Percentiles rank a stretch among this genome's conserved stretches.
These are phyloP conservation scores for Trametopsis cervina DNA, from an alignment of 768 basidiomycete genomes.

Conservation along the genomic window DNA sequence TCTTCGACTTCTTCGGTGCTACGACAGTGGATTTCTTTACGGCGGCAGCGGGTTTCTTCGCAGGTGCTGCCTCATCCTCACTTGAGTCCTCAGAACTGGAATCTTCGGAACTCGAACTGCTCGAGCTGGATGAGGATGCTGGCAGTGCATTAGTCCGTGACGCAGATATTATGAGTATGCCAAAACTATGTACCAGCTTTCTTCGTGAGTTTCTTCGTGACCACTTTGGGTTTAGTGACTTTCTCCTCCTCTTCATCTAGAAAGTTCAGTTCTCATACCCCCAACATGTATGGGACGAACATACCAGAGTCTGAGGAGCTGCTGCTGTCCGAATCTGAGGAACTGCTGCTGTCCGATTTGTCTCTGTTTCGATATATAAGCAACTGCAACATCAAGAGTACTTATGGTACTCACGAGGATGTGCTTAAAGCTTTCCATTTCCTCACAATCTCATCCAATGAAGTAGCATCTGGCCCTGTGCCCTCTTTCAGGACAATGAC, in stretches of 20 bases:
- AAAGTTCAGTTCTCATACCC: too few species aligned
- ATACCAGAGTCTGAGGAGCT: background rate
- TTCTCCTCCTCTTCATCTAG: too few species aligned
- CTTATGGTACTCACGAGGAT: conserved; percentile 23
- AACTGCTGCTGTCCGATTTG: background rate
- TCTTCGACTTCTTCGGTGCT: conserved; percentile 7
- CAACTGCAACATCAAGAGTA: background rate
- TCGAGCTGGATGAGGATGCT: conserved; percentile 23
- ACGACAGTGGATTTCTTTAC: conserved; percentile 1
- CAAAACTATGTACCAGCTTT: background rate
- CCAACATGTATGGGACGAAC: background rate
- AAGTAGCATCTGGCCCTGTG: conserved; percentile 31
- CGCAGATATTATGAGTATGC: background rate
- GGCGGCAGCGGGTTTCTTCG: conserved; percentile 3
- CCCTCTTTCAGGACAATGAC: conserved; percentile 55
- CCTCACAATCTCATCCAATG: conserved; percentile 55
- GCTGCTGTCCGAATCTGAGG: background rate
- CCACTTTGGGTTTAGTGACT: too few species aligned
- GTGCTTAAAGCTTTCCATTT: conserved; percentile 46
- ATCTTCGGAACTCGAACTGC: conserved; percentile 20
- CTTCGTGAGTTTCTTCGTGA: background rate
- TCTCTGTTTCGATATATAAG: background rate
- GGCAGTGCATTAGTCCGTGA: conserved; percentile 12
- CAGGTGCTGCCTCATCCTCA: conserved; percentile 17
- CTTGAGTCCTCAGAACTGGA: conserved; percentile 22